Evolutionary conservation across 495 filamentous ascomycete species (phyloP).

Genomic region (Penicillium longicatenatum): DNA sequence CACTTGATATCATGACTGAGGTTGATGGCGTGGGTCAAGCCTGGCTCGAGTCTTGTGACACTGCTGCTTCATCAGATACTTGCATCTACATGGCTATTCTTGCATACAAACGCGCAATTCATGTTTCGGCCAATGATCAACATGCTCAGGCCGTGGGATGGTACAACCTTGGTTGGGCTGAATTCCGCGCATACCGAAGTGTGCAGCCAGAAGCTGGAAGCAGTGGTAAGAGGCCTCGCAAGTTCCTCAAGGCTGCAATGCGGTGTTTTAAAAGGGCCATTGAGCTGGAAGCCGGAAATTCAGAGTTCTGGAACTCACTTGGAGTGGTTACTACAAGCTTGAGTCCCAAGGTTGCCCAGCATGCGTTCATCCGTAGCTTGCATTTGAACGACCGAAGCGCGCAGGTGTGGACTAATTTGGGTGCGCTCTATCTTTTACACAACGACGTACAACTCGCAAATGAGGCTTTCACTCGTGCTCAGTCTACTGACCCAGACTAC

Average conservation of each 20-base stretch:
- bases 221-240: slow-evolving; percentile 46
- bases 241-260: slow-evolving; percentile 78
- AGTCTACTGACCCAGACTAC: slow-evolving; percentile 92
- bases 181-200: slow-evolving; percentile 76
- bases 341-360: slow-evolving; percentile 87
- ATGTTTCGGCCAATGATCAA: slow-evolving; percentile 68
- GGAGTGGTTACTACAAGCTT: slow-evolving; percentile 84
- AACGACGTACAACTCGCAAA: slow-evolving; percentile 82
- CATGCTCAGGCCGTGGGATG: slow-evolving; percentile 95
- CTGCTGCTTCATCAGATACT: slow-evolving; percentile 36
- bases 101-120: slow-evolving; percentile 83
- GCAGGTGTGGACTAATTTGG: slow-evolving; percentile 87
- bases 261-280: slow-evolving; percentile 96
- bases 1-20: slow-evolving; percentile 65
- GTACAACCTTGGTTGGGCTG: slow-evolving; percentile 95
- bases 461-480: slow-evolving; percentile 83
- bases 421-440: slow-evolving; percentile 80
- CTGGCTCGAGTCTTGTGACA: slow-evolving; percentile 48
- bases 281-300: slow-evolving; percentile 90
- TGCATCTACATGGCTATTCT: slow-evolving; percentile 72
- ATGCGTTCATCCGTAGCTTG: slow-evolving; percentile 89
- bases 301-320: slow-evolving; percentile 97
- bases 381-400: slow-evolving; percentile 87
- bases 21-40: slow-evolving; percentile 67
- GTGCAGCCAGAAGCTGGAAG: slow-evolving; percentile 46